phyloP scores from a whole-genome alignment of 345 rosid species.

The Passiflora organensis region DNA sequence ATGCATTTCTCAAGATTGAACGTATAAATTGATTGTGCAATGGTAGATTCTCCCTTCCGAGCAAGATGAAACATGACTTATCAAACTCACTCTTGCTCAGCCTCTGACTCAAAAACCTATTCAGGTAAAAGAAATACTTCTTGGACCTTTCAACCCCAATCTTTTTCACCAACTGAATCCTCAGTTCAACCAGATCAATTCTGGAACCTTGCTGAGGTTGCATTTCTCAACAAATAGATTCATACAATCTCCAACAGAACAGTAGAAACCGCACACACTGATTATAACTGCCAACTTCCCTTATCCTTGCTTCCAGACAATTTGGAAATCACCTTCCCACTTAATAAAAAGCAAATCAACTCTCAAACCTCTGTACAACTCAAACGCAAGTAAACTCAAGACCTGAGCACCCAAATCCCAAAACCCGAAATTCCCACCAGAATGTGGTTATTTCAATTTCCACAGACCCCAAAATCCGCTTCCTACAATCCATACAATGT shows the following conservation, averaged over 20 bases:
- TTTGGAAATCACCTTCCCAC: constrained; percentile 27
- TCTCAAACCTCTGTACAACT: constrained; percentile 14
- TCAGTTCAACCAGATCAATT: constrained; percentile 76
- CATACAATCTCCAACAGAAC: constrained; percentile 41
- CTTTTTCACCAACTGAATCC: constrained; percentile 68
- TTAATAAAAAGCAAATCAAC: constrained; percentile 13
- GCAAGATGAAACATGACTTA: constrained; percentile 59
- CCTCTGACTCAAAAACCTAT: constrained; percentile 77
- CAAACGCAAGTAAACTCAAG: not conserved
- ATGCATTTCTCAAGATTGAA: constrained; percentile 74
- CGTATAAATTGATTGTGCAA: constrained; percentile 83
- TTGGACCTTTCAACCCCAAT: constrained; percentile 80
- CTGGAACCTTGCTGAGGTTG: constrained; percentile 73
- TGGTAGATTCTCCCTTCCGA: constrained; percentile 86
- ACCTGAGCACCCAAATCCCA: constrained; percentile 8
- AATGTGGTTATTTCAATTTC: constrained; percentile 22
- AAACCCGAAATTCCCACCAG: not conserved
- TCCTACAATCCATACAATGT: constrained; percentile 41
- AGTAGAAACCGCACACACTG: constrained; percentile 18
- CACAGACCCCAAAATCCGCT: constrained; percentile 24
- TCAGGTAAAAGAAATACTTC: constrained; percentile 69
- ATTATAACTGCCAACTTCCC: constrained; percentile 29
- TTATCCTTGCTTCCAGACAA: constrained; percentile 29
- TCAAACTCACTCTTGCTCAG: constrained; percentile 80
- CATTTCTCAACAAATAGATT: constrained; percentile 55